A percentile compares a stretch with the other conserved stretches of the same genome.
Evolutionary conservation across 1,284 basidiomycete genomes (phyloP).

Genomic region (Trichosporon ovoides): DNA sequence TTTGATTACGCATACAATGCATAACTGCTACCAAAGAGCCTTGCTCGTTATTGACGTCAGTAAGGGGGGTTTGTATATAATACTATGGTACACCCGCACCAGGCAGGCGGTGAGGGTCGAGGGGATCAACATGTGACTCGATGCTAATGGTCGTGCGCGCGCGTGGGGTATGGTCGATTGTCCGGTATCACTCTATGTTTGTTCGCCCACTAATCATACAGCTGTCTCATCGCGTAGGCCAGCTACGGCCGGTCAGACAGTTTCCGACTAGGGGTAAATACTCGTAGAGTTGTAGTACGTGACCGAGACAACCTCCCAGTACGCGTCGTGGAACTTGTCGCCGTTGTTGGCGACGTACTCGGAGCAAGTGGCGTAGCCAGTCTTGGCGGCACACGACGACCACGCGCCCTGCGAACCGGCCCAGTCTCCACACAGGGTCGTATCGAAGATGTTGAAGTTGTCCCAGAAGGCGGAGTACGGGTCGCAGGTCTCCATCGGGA

Average conservation of each 20-base stretch:
- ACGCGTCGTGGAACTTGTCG: constrained; percentile 66
- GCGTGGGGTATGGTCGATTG: neutral
- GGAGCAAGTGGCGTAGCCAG: constrained; percentile 70
- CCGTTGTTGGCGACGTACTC: constrained; percentile 69
- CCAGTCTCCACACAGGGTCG: constrained; percentile 69
- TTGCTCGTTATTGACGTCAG: neutral
- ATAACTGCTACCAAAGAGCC: neutral
- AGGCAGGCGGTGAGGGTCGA: neutral
- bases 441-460: constrained; percentile 53
- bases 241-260: constrained; percentile 5
- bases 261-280: constrained; percentile 3
- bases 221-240: neutral
- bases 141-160: too few relatives aligned
- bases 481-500: constrained; percentile 64
- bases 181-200: neutral
- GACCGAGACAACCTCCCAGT: constrained; percentile 54
- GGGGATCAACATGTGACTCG: neutral
- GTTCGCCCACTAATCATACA: constrained; percentile 2
- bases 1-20: neutral
- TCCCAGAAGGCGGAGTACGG: constrained; percentile 76
- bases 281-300: constrained; percentile 25
- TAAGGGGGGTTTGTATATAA: neutral
- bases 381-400: constrained; percentile 72
- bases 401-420: constrained; percentile 64
- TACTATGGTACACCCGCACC: constrained; percentile 4